phyloP scores from a whole-genome alignment of 106 monocot genomes.

The Acorus calamus region DNA sequence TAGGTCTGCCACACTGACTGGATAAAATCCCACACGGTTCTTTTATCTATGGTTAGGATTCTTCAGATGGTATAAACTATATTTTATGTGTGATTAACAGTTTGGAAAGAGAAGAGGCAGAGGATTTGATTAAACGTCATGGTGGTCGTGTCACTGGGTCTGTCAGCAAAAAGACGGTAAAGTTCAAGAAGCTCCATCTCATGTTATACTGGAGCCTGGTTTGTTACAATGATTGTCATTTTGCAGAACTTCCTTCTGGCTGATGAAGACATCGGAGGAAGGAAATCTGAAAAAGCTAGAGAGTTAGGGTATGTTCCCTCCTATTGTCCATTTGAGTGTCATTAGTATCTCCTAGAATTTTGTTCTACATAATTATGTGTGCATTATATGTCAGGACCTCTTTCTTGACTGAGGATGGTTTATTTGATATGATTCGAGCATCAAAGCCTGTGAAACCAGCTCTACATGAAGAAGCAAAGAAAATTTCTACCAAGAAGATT shows the following conservation, averaged over 20 bases:
- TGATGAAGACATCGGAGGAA: constrained; percentile 98
- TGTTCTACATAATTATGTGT: no score
- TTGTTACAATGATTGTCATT: background rate
- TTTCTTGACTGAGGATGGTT: constrained; percentile 90
- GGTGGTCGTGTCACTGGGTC: constrained; percentile 90
- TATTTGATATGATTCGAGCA: constrained; percentile 90
- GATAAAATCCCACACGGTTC: no score
- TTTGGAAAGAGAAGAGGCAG: constrained; percentile 97
- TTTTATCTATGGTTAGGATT: no score
- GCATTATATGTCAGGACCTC: constrained; percentile 23
- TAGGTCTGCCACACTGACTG: no score
- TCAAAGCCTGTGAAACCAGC: constrained; percentile 67
- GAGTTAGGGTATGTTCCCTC: constrained; percentile 50
- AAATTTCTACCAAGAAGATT: constrained; percentile 22
- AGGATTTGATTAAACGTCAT: constrained; percentile 92
- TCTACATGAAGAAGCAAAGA: constrained; percentile 21
- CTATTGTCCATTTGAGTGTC: background rate
- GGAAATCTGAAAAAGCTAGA: constrained; percentile 78
- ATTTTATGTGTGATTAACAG: constrained; percentile 20
- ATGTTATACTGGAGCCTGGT: background rate
- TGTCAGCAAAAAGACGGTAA: constrained; percentile 95
- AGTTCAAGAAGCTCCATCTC: background rate
- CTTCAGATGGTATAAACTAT: no score
- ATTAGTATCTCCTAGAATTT: background rate
- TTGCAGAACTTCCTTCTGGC: constrained; percentile 76